Base-by-base conservation (phyloP, 805 yeast genomes). In the Saturnispora gosingensis region DNA sequence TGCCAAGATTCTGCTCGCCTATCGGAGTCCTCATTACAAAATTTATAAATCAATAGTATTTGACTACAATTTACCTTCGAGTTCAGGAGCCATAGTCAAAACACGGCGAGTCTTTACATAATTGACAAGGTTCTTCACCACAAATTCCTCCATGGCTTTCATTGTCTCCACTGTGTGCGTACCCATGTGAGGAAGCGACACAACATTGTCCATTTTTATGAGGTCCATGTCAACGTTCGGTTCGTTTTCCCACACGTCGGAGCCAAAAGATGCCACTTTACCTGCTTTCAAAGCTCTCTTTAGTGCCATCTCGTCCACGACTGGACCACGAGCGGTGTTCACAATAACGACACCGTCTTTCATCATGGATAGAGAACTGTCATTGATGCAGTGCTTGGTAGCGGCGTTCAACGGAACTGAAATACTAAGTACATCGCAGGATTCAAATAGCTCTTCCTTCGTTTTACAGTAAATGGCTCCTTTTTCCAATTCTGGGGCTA, bases 241-340 rank as follows among this genome's bases (percentile, higher is more conserved):
- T 66, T 85, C 95, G 56, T 72, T 67, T 64, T 85, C 90, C 64
- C 82, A 81, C 28, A 86, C 95, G 60, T 86, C 95, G 13, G 85
- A 62, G 15, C 89, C 95, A 54, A 79, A 83, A 5, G 84, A 68
- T 38, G 81, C 78, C 30, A 86, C 73, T 58, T 83, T 81, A 16
- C 90, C 90, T 3, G 70, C 63, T 59, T 81, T 77, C 57, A 86
- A 70, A 6, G 77, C 78, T 20, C 71, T 70, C 7, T 78, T 72
- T 51, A 86, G 64, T 5, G 82, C 82, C 2, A 63, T 50, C 64
- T 85, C 90, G 63, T 85, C 84, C 57, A 84, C 77, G 42, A 89
- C 81, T 3, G 91, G 84, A 18, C 97, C 97, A 61, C 97, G 78
- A 5, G 96, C 93, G 11, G 95, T 88, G 69, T 89, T 89, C 40